phyloP scores from a whole-genome alignment of 75 land plant genomes.

The Sequoiadendron giganteum region DNA sequence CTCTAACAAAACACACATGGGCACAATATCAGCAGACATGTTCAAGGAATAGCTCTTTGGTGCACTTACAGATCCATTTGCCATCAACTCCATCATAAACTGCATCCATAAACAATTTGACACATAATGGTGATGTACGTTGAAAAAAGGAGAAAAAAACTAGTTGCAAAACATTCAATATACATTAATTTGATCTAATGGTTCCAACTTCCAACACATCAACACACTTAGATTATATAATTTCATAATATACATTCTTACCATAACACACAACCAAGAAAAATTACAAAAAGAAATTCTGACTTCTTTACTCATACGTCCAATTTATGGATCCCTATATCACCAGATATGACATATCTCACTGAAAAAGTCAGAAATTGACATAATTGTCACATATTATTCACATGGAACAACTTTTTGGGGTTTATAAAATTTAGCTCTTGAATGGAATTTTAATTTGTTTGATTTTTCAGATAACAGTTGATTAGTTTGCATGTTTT shows the following conservation, averaged over 20 bases:
- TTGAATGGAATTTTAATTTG: background rate
- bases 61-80: conserved; percentile 32
- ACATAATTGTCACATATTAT: too few species aligned
- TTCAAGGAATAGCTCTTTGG: conserved; percentile 77
- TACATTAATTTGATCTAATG: background rate
- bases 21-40: conserved; percentile 83
- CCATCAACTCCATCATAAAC: conserved; percentile 75
- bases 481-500: too few species aligned
- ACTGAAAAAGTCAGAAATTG: background rate
- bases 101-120: conserved; percentile 20
- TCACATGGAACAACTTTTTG: too few species aligned
- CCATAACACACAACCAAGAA: background rate
- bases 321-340: background rate
- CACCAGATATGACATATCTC: background rate
- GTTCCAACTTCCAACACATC: background rate
- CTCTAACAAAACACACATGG: conserved; percentile 85
- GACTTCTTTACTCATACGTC: background rate
- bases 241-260: background rate
- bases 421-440: background rate
- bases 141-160: background rate
- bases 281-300: background rate
- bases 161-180: background rate
- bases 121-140: background rate
- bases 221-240: background rate
- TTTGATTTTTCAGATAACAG: background rate